phyloP scores from a whole-genome alignment of 495 filamentous ascomycete species.

The Staphylotrichum tortipilum region DNA sequence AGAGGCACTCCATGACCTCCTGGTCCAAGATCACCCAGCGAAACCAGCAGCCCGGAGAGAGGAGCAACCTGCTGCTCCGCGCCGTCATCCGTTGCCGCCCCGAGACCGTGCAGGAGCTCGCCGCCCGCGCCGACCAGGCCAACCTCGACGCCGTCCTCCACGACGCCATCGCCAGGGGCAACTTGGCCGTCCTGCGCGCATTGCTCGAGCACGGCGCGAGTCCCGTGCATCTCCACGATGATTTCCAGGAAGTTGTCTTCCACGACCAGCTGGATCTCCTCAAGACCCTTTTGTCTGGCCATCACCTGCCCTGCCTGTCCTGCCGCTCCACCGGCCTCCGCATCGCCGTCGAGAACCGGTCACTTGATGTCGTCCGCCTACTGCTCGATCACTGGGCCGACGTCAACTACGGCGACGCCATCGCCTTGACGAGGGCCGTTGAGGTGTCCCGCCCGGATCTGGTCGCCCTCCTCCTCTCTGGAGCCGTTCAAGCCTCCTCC shows the following conservation, averaged over 20 bases:
- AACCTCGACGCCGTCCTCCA: constrained; percentile 25
- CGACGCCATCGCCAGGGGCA: constrained; percentile 19
- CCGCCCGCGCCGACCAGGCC: constrained; percentile 24
- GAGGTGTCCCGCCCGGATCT: constrained; percentile 18
- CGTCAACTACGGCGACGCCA: constrained; percentile 21
- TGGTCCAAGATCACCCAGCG: constrained; percentile 18
- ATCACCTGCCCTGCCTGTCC: constrained; percentile 21
- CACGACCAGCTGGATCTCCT: constrained; percentile 16
- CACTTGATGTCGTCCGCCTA: constrained; percentile 11
- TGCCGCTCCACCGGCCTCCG: constrained; percentile 23
- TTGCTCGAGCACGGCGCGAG: constrained; percentile 24
- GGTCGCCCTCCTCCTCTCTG: constrained; percentile 19
- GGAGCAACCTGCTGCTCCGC: constrained; percentile 21
- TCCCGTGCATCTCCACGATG: constrained; percentile 22
- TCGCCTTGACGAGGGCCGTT: constrained; percentile 19
- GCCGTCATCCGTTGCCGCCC: constrained; percentile 19
- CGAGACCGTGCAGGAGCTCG: constrained; percentile 20
- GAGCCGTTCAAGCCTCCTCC: constrained; percentile 18
- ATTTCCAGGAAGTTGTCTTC: constrained; percentile 22
- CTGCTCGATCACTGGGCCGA: constrained; percentile 23
- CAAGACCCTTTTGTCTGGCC: constrained; percentile 18
- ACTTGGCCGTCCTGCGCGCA: constrained; percentile 18
- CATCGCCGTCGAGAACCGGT: constrained; percentile 24
- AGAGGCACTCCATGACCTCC: constrained; percentile 9
- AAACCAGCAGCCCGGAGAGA: constrained; percentile 11